Base-by-base conservation (phyloP, 768 basidiomycete species). In the Dioszegia aurantiaca region DNA sequence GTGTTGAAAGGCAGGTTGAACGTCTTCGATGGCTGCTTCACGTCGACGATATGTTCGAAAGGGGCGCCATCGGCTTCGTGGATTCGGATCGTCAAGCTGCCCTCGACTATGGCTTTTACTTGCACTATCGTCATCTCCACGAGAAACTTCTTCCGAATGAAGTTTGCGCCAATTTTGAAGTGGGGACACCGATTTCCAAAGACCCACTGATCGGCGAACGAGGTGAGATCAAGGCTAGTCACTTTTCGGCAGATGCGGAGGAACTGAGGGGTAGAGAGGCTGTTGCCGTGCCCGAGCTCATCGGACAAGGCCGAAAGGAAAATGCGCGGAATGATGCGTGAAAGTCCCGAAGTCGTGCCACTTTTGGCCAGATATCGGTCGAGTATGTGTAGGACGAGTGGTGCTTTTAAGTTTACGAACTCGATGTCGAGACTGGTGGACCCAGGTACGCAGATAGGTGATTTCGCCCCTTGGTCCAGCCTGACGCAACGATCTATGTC, bases 51-150 rank as follows among this genome's bases (percentile, higher is more conserved):
- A 72, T 99, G 95, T 74, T 99, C 95, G 73, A 97, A 98, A 0
- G 95, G 94, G 36, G 95, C 98, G 2, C 94, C 95, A 73, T 99
- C 95, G 0, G 94, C 95, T 80, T 99, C 95, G 70, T 98, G 94
- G 51, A 98, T 95, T 28, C 95, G 89, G 58, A 99, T 87, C 26
- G 95, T 98, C 87, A 99, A 90, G 81, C 92, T 90, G 17, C 95
- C 95, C 86, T 97, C 93, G 67, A 89, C 85, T 60, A 81, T 83
- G 73, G 80, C 88, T 4, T 86, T 83, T 46, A 87, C 86, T 76
- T 98, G 94, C 59, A 86, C 82, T 84, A 98, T 91, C 2, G 87
- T 87, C 63, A 99, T 87, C 76, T 98, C 95, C 36, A 99, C 90
- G 1, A 91, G 88, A 87, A 98, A 95, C 78, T 92, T 91, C 82